Evolutionary conservation across 768 basidiomycete species (phyloP).

Genomic region (Galerina marginata): DNA sequence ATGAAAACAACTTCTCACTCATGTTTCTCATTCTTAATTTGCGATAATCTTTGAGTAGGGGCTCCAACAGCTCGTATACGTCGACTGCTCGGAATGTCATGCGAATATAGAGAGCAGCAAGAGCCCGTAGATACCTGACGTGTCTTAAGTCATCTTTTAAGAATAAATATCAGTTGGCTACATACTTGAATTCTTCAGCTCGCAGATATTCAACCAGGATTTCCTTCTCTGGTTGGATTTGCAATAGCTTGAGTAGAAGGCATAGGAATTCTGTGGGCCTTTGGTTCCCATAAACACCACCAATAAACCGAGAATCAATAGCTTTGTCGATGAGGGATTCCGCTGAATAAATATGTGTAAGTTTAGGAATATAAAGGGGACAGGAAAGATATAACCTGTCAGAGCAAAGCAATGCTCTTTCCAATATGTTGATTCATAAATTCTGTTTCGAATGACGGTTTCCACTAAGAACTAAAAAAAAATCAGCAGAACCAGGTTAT

Average conservation of each 20-base stretch:
- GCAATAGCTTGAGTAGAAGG: conserved; percentile 90
- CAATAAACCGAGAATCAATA: conserved; percentile 79
- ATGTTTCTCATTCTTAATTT: conserved; percentile 84
- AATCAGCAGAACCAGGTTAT: conserved; percentile 25
- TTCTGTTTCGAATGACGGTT: conserved; percentile 93
- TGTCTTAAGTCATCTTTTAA: conserved; percentile 4
- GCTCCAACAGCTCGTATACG: conserved; percentile 93
- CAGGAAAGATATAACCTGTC: conserved; percentile 59
- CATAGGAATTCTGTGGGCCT: conserved; percentile 94
- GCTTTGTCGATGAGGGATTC: conserved; percentile 95
- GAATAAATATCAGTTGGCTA: conserved; percentile 14
- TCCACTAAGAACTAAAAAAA: conserved; percentile 83
- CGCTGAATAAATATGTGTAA: conserved; percentile 49
- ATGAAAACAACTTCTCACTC: conserved; percentile 52
- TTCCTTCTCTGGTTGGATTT: conserved; percentile 98
- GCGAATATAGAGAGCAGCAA: conserved; percentile 93
- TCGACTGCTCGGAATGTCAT: conserved; percentile 92
- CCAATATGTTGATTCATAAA: conserved; percentile 95
- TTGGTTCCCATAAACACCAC: conserved; percentile 96
- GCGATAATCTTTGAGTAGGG: conserved; percentile 90
- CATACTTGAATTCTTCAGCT: conserved; percentile 98
- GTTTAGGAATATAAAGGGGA: not conserved
- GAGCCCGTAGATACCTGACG: conserved; percentile 86
- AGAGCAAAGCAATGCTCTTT: conserved; percentile 99
- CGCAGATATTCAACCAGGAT: conserved; percentile 93